Percentiles rank a stretch among this genome's conserved stretches.
These are phyloP conservation scores for Aspergillus fischeri DNA, from an alignment of 2,329 filamentous ascomycete species.

Conservation along the genomic window DNA sequence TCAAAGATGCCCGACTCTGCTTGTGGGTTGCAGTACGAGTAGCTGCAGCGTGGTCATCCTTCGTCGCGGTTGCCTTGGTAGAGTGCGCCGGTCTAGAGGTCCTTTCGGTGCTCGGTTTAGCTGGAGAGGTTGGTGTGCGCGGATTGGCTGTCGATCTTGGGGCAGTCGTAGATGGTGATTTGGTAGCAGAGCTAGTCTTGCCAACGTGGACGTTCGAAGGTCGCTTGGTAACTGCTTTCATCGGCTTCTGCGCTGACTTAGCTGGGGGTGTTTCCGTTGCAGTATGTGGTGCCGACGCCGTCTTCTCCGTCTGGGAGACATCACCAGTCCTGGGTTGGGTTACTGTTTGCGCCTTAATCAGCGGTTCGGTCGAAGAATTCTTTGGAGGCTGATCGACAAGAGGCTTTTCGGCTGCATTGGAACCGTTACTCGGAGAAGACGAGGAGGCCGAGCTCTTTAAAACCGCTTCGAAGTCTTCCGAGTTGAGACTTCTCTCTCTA, in stretches of 20 bases:
- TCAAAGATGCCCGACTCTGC: constrained; percentile 29
- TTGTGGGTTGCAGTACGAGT: constrained; percentile 27
- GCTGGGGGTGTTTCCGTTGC: constrained; percentile 7
- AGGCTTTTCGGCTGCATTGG: constrained; percentile 13
- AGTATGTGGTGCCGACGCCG: constrained; percentile 4
- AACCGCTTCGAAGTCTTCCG: constrained; percentile 27
- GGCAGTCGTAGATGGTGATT: constrained; percentile 13
- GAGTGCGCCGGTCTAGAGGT: constrained; percentile 14
- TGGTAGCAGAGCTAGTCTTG: constrained; percentile 23
- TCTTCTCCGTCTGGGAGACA: constrained; percentile 9
- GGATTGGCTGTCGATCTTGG: constrained; percentile 19
- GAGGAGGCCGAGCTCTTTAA: constrained; percentile 26
- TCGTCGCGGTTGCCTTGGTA: constrained; percentile 25
- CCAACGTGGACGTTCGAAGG: constrained; percentile 28
- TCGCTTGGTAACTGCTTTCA: constrained; percentile 27
- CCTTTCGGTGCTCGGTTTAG: constrained; percentile 16
- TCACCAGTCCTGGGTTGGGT: constrained; percentile 1
- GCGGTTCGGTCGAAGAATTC: neutral
- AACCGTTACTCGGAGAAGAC: constrained; percentile 23
- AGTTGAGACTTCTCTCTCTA: constrained; percentile 29
- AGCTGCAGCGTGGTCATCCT: constrained; percentile 27
- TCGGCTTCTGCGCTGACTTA: constrained; percentile 14
- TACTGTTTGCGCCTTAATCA: neutral
- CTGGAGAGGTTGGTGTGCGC: constrained; percentile 18
- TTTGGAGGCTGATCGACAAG: neutral